A percentile compares a stretch with the other conserved stretches of the same genome.
Evolutionary conservation across 2,329 filamentous ascomycete genomes (phyloP).

Genomic region (Paecilomyces niveus): DNA sequence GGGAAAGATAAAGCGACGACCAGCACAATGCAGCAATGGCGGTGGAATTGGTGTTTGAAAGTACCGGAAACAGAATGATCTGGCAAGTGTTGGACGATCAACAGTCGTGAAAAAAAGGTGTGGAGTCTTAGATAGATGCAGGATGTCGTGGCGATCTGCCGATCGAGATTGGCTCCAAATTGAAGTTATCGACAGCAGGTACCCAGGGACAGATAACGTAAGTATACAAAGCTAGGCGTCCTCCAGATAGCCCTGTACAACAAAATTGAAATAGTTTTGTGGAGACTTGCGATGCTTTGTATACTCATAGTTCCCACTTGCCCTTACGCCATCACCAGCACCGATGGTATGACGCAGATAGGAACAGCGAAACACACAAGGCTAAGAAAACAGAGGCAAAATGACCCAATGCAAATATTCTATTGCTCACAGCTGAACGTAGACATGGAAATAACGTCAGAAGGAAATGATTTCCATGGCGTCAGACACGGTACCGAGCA

Average conservation of each 20-base stretch:
- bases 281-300: not conserved
- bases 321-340: not conserved
- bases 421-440: not conserved
- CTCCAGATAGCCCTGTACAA: not conserved
- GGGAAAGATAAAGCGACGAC: not conserved
- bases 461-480: not conserved
- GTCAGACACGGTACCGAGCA: not conserved
- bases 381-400: not conserved
- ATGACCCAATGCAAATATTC: not conserved
- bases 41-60: not conserved
- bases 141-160: conserved; percentile 1
- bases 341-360: not conserved
- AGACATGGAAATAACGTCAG: not conserved
- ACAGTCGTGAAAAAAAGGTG: not conserved
- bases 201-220: not conserved
- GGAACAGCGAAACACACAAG: not conserved
- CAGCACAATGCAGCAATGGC: not conserved
- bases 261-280: not conserved
- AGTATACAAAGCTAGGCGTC: not conserved
- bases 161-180: not conserved
- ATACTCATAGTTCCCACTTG: not conserved
- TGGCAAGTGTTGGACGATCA: not conserved
- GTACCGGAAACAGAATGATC: not conserved
- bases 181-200: not conserved
- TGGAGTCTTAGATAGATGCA: conserved; percentile 1